Conservation (phyloP, 2,329 filamentous ascomycete species). For the Dendrostoma leiphaemia region DNA sequence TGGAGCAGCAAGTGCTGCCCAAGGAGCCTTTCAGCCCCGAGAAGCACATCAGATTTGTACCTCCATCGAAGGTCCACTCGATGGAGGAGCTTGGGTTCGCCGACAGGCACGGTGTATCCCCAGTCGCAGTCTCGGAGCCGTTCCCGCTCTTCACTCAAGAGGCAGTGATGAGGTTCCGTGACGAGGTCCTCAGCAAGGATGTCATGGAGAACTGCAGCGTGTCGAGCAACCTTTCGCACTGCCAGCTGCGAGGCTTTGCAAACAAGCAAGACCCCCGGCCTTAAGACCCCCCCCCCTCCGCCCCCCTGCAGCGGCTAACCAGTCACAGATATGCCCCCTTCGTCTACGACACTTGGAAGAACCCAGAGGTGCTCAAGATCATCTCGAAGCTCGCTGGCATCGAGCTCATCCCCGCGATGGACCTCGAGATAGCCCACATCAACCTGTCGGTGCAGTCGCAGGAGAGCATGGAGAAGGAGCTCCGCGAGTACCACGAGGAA, state of each 20-base stretch:
- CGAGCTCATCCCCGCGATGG: slow-evolving; percentile 51
- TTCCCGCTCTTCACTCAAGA: slow-evolving; percentile 63
- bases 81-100: slow-evolving; percentile 62
- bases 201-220: slow-evolving; percentile 57
- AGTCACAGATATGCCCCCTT: slow-evolving; percentile 53
- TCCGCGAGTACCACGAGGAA: slow-evolving; percentile 37
- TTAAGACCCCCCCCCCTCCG: too few relatives aligned
- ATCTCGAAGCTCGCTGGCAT: slow-evolving; percentile 54
- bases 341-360: slow-evolving; percentile 50
- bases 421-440: slow-evolving; percentile 55
- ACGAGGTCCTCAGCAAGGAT: slow-evolving; percentile 57
- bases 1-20: background rate
- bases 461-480: slow-evolving; percentile 41
- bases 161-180: slow-evolving; percentile 59
- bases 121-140: slow-evolving; percentile 62
- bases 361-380: slow-evolving; percentile 40
- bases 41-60: slow-evolving; percentile 53
- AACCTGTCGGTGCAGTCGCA: slow-evolving; percentile 52
- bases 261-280: slow-evolving; percentile 19
- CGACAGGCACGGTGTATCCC: slow-evolving; percentile 56
- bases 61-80: slow-evolving; percentile 49
- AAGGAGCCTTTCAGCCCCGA: slow-evolving; percentile 18
- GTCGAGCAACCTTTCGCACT: slow-evolving; percentile 28
- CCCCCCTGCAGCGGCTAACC: background rate
- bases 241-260: slow-evolving; percentile 18